A percentile compares a stretch with the other conserved stretches of the same genome.
phyloP scores from a whole-genome alignment of 140 eudicot genomes.

The Ambrosia hybrid region DNA sequence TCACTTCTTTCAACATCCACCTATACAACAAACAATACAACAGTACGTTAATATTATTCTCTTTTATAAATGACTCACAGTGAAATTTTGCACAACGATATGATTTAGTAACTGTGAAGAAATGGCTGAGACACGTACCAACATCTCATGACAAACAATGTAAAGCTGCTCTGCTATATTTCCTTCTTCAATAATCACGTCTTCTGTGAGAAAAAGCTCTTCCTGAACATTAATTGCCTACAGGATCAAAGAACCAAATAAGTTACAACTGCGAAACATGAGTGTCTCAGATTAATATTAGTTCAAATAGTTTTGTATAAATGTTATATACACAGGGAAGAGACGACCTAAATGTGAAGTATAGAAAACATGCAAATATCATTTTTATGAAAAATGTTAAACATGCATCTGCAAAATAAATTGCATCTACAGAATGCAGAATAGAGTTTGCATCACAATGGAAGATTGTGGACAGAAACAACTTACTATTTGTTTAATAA shows the following conservation, averaged over 20 bases:
- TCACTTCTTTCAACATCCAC: conserved; percentile 53
- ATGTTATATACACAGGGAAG: not conserved
- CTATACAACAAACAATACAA: conserved; percentile 34
- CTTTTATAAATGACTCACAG: not conserved
- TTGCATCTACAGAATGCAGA: not conserved
- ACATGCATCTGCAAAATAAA: not conserved
- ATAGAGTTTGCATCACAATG: not conserved
- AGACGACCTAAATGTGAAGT: not conserved
- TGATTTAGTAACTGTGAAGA: not conserved
- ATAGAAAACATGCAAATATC: not conserved
- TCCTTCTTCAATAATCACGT: conserved; percentile 77
- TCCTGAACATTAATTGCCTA: conserved; percentile 66
- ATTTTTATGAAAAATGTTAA: not conserved
- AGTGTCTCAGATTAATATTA: not conserved
- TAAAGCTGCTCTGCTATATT: conserved; percentile 60
- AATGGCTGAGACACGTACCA: no score
- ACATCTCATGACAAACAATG: conserved; percentile 64
- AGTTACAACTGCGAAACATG: not conserved
- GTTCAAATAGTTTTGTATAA: not conserved
- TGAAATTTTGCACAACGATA: no score
- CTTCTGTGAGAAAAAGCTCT: conserved; percentile 77
- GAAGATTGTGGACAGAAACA: not conserved
- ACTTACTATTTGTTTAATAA: conserved; percentile 65
- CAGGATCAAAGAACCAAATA: conserved; percentile 10
- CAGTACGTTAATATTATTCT: not conserved